These are phyloP conservation scores for Beta macrorhiza DNA, from an alignment of 179 eudicot species.

Conservation along the genomic window DNA sequence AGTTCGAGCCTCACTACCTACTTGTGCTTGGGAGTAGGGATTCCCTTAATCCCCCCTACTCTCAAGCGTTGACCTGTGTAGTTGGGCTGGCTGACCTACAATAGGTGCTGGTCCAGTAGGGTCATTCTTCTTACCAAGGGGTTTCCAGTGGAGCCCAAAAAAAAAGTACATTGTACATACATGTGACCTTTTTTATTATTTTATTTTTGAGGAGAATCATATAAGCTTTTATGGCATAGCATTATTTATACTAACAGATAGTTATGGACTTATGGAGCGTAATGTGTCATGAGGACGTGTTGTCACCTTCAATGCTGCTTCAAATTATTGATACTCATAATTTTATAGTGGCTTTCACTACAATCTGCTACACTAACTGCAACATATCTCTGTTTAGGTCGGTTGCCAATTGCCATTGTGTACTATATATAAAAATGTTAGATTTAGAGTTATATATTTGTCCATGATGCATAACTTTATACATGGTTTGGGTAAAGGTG, in stretches of 20 bases:
- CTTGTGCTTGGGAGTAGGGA: no score
- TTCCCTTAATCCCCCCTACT: no score
- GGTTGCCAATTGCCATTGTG: constrained; percentile 14
- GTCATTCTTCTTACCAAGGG: no score
- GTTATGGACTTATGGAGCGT: background rate
- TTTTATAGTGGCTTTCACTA: constrained; percentile 3
- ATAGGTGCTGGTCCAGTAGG: no score
- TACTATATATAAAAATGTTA: constrained; percentile 2
- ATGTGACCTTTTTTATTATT: no score
- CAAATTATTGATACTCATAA: constrained; percentile 15
- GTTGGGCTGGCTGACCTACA: no score
- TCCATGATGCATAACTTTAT: constrained; percentile 11
- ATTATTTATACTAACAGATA: background rate
- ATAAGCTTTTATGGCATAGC: background rate
- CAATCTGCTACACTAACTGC: constrained; percentile 7
- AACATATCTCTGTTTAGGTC: constrained; percentile 25
- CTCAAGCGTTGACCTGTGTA: no score
- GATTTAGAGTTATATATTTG: constrained; percentile 17
- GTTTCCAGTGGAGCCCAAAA: no score
- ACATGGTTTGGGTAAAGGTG: constrained; percentile 14
- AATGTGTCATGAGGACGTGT: background rate
- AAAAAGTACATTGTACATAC: background rate
- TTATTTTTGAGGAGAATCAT: no score
- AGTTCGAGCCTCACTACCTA: no score
- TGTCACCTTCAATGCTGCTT: background rate